Evolutionary conservation across 1,284 basidiomycete species (phyloP).

Genomic region (Naganishia sp.): DNA sequence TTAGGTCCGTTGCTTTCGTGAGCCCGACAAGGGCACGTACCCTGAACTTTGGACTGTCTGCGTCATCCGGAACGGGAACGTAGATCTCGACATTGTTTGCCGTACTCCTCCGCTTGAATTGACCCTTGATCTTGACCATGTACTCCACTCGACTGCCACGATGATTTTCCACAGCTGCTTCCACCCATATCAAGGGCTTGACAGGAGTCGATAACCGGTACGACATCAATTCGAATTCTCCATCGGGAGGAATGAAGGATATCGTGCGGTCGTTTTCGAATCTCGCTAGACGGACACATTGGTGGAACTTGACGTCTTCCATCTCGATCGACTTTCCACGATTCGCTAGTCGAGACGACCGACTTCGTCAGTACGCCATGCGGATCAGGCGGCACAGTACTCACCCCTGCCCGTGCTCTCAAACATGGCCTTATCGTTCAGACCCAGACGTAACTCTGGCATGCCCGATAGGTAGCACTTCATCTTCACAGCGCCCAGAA

Average conservation of each 20-base stretch:
- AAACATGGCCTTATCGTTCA: conserved; percentile 99
- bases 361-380: neutral
- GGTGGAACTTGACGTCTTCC: conserved; percentile 99
- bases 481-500: conserved; percentile 97
- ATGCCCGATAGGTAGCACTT: conserved; percentile 99
- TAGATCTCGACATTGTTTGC: conserved; percentile 99
- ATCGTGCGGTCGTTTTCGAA: conserved; percentile 99
- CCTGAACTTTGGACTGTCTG: conserved; percentile 95
- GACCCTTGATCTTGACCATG: conserved; percentile 96
- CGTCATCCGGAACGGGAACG: conserved; percentile 97
- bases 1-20: neutral
- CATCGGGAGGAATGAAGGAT: conserved; percentile 98
- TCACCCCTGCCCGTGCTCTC: conserved; percentile 91
- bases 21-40: conserved; percentile 57
- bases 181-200: conserved; percentile 97
- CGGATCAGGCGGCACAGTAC: conserved; percentile 45
- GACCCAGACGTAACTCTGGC: conserved; percentile 92
- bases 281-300: conserved; percentile 97
- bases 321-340: conserved; percentile 98
- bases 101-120: conserved; percentile 94
- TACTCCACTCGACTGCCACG: conserved; percentile 93
- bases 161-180: conserved; percentile 93
- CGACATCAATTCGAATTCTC: conserved; percentile 98
- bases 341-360: conserved; percentile 62
- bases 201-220: conserved; percentile 95